phyloP scores from a whole-genome alignment of 1,139 yeast genomes.

The Diutina sp. region DNA sequence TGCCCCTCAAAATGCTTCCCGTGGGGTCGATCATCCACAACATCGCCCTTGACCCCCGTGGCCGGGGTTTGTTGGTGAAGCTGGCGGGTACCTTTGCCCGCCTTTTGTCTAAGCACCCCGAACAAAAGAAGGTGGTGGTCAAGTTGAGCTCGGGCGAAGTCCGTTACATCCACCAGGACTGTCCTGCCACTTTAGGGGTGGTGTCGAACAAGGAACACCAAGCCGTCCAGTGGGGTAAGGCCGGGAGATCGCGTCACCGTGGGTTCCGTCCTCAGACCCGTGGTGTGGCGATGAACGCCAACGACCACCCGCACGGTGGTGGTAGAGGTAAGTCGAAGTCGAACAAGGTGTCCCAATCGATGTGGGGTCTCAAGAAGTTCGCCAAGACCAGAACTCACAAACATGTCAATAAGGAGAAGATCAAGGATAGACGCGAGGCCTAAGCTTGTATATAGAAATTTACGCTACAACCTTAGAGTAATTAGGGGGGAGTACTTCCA shows the following conservation, averaged over 20 bases:
- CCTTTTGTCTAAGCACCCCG: slow-evolving; percentile 67
- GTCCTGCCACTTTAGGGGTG: slow-evolving; percentile 90
- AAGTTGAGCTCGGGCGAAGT: slow-evolving; percentile 88
- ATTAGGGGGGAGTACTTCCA: no score
- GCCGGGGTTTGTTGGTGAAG: slow-evolving; percentile 87
- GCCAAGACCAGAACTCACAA: slow-evolving; percentile 91
- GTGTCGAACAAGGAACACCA: slow-evolving; percentile 95
- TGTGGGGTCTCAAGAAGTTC: slow-evolving; percentile 96
- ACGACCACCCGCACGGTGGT: slow-evolving; percentile 99
- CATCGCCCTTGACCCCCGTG: slow-evolving; percentile 61
- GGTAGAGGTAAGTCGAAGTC: slow-evolving; percentile 99
- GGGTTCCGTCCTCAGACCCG: slow-evolving; percentile 94
- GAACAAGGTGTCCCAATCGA: slow-evolving; percentile 84
- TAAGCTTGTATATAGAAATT: background rate
- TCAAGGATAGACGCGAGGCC: slow-evolving; percentile 52
- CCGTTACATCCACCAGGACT: slow-evolving; percentile 72
- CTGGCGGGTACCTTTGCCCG: slow-evolving; percentile 95
- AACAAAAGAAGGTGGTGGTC: slow-evolving; percentile 59
- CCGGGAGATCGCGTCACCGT: slow-evolving; percentile 87
- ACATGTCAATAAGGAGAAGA: slow-evolving; percentile 69
- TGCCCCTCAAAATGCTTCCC: slow-evolving; percentile 86
- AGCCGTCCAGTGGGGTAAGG: slow-evolving; percentile 86
- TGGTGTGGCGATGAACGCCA: slow-evolving; percentile 42
- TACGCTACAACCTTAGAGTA: background rate
- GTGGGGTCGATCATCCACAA: slow-evolving; percentile 85